Percentiles rank a stretch among this genome's conserved stretches.
Conservation (phyloP, 441 rosid genomes). For the Erodium trifolium region DNA sequence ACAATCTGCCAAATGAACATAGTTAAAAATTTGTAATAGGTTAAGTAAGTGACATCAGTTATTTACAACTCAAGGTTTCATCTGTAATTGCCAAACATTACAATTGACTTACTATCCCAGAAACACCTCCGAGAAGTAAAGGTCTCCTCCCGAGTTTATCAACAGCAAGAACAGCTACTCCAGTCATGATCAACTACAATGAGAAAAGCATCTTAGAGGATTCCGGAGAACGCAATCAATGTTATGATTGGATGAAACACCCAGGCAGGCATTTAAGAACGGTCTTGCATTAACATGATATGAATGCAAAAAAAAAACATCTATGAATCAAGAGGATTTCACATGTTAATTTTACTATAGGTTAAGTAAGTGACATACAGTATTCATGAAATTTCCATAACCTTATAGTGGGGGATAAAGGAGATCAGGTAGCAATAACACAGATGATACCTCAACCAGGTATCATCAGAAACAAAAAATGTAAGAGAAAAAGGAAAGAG, state of each 20-base stretch:
- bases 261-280: neutral
- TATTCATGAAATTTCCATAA: neutral
- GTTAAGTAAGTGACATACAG: neutral
- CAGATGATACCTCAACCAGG: neutral
- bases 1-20: constrained; percentile 42
- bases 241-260: neutral
- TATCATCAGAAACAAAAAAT: neutral
- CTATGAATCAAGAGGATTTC: neutral
- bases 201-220: constrained; percentile 6
- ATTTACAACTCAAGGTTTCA: constrained; percentile 3
- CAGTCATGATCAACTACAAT: constrained; percentile 83
- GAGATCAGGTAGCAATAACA: neutral
- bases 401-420: neutral
- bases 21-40: constrained; percentile 11
- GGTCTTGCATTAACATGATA: neutral
- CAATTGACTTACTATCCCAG: constrained; percentile 64
- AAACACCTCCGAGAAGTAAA: constrained; percentile 78
- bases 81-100: constrained; percentile 4
- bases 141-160: constrained; percentile 97
- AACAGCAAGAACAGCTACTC: constrained; percentile 68
- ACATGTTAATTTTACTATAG: neutral
- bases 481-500: neutral
- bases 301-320: neutral
- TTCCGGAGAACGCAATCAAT: no score
- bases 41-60: neutral